phyloP scores from a whole-genome alignment of 768 basidiomycete species.

The Termitomyces sp. region DNA sequence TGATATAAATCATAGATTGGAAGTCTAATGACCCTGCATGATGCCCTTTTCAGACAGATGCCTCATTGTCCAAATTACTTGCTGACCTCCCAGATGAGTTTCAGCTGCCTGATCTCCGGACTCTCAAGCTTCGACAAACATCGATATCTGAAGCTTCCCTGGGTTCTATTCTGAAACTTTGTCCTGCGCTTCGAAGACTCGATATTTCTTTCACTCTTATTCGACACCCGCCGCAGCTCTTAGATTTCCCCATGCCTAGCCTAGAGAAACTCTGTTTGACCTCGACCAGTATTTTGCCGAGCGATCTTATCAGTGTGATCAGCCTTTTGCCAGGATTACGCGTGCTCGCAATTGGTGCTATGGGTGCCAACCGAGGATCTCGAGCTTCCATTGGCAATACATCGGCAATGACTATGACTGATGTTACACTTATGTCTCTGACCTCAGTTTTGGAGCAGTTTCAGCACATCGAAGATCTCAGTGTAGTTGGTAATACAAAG shows the following conservation, averaged over 20 bases:
- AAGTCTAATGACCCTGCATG: background rate
- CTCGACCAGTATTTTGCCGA: slow-evolving; percentile 44
- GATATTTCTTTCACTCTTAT: slow-evolving; percentile 67
- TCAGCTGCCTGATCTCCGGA: slow-evolving; percentile 40
- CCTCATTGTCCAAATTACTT: slow-evolving; percentile 49
- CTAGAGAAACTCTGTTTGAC: slow-evolving; percentile 67
- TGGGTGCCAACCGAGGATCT: slow-evolving; percentile 49
- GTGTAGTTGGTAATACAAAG: slow-evolving; percentile 63
- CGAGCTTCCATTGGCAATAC: slow-evolving; percentile 43
- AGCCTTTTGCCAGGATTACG: slow-evolving; percentile 38
- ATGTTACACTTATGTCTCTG: slow-evolving; percentile 43
- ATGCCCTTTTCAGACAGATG: slow-evolving; percentile 47
- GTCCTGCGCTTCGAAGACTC: slow-evolving; percentile 51
- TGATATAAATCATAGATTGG: slow-evolving; percentile 4
- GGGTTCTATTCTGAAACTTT: slow-evolving; percentile 37
- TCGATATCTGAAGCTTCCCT: slow-evolving; percentile 50
- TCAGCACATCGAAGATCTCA: slow-evolving; percentile 48
- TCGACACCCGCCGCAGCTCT: slow-evolving; percentile 33
- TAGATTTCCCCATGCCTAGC: slow-evolving; percentile 12
- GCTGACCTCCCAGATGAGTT: slow-evolving; percentile 23
- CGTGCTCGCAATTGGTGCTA: slow-evolving; percentile 55
- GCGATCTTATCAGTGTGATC: slow-evolving; percentile 41
- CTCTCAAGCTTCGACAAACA: slow-evolving; percentile 59
- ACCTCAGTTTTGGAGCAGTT: slow-evolving; percentile 38
- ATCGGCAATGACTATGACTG: slow-evolving; percentile 55